A percentile compares a stretch with the other conserved stretches of the same genome.
Conservation (phyloP, 345 rosid genomes). For the Crucihimalaya himalaica region DNA sequence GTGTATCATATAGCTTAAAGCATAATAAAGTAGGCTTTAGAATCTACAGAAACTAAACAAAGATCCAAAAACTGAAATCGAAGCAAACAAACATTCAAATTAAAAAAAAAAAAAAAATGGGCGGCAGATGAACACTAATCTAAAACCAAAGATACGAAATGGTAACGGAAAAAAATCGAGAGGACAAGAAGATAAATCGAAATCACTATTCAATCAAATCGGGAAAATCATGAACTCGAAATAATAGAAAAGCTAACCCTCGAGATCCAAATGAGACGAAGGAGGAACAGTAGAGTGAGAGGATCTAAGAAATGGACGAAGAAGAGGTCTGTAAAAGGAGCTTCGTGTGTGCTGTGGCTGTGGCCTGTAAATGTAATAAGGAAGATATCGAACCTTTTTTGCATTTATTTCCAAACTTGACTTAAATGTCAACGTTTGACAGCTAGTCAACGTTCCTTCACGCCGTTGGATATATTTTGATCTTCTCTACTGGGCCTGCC, state of each 20-base stretch:
- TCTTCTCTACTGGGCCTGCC: background rate
- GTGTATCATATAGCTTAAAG: too few species aligned
- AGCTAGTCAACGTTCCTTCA: slow-evolving; percentile 11
- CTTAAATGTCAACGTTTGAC: slow-evolving; percentile 19
- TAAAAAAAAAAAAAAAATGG: too few species aligned
- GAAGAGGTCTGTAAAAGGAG: too few species aligned
- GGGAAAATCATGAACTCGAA: background rate
- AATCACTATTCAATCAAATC: background rate
- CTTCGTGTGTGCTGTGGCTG: too few species aligned
- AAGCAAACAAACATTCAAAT: background rate
- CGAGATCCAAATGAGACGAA: background rate
- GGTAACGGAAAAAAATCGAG: background rate
- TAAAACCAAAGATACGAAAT: background rate
- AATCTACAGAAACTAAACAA: background rate
- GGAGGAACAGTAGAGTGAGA: background rate
- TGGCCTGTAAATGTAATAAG: too few species aligned
- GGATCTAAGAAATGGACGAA: background rate
- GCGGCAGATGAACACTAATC: background rate
- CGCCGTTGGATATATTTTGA: background rate
- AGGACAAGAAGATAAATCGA: background rate
- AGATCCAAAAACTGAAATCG: background rate
- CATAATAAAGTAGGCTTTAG: background rate
- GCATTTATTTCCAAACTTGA: background rate
- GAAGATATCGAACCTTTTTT: background rate
- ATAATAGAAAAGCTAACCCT: background rate